Base-by-base conservation (phyloP, 2,329 filamentous ascomycete genomes). In the Stagonosporopsis cucurbitacearum region DNA sequence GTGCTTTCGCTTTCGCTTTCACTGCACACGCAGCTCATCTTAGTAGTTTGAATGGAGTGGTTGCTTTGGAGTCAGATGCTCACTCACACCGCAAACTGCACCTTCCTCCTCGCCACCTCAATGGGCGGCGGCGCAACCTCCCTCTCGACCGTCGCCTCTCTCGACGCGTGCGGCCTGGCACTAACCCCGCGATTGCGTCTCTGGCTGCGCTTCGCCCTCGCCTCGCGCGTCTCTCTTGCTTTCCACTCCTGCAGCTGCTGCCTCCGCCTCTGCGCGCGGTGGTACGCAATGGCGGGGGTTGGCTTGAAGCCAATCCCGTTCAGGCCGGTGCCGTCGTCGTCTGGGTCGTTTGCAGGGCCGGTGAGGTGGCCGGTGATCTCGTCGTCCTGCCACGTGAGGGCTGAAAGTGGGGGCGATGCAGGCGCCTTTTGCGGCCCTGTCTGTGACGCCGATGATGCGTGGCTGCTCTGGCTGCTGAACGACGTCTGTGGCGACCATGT, bases 221-320 rank as follows among this genome's bases (percentile, higher is more conserved):
- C 85, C 66, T 88, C 86, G 52, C 78, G 75, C 20, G 83, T 82
- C 68, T 88, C 85, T 35, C 86, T 77, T 36, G 76, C 79, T 64
- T 81, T 83, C 83, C 84, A 88, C 48, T 86, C 84, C 26, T 78
- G 75, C 36, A 88, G 73, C 68, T 88, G 86, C 70, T 82, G 82
- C 67, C 81, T 80, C 53, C 86, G 78, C 65, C 78, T 81, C 68
- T 85, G 82, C 37, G 80, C 79, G 43, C 85, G 75, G 15, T 80
- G 80, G 73, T 83, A 82, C 1, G 84, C 84, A 26, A 85, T 80
- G 36, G 84, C 82, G 15, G 85, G 79, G 2, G 85, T 87, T 3
- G 86, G 85, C 55, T 80, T 81, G 70, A 87, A 88, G 0, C 86
- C 86, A 52, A 88, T 80, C 1, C 86, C 86, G 63, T 88, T 87